Base-by-base conservation (phyloP, 2,329 filamentous ascomycete species). In the Apiospora rasikravindrae region DNA sequence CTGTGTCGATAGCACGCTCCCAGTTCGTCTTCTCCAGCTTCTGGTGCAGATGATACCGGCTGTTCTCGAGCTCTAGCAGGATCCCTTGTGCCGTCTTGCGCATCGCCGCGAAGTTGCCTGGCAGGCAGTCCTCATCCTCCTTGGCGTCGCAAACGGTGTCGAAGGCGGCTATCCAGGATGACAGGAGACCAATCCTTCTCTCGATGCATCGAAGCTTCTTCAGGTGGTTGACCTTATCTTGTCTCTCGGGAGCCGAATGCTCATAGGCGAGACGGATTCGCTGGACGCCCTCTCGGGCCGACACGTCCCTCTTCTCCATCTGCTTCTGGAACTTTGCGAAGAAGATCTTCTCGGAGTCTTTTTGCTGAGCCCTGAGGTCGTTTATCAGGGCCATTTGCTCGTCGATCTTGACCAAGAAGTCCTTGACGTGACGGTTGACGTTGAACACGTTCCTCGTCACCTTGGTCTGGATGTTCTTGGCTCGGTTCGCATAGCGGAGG, bases 381-480 rank as follows among this genome's bases (percentile, higher is more conserved):
- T 97, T 98, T 82, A 99, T 99, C 79, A 98, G 84, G n/a, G 91
- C 92, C 88, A 98, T 95, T 81, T 99, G 96, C 84, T 99, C 96
- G 80, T 99, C 96, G 78, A 99, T 99, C 88, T 98, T 98, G 86
- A 98, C 96, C 81, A 99, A 84, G 84, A 98, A 99, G 83, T 99
- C 96, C 86, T 99, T 99, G 79, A 99, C 96, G 83, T 99, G 96
- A 74, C 96, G 93, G 82, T 99, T 98, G 75, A 99, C 96, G 81
- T 99, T 99, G 85, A 97, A 99, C 33, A 98, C 95, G 80, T 99
- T 99, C 78, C 95, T 92, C n/a, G 96, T 98, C 72, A 98, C 95
- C 87, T 99, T 99, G 73, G 96, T 99, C 85, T 98, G 97, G 80
- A 99, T 99, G 79, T 99, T 99, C 89, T 99, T 99, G 73, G 96